A percentile compares a stretch with the other conserved stretches of the same genome.
phyloP scores from a whole-genome alignment of 345 rosid genomes.

The Melaleuca alternifolia region DNA sequence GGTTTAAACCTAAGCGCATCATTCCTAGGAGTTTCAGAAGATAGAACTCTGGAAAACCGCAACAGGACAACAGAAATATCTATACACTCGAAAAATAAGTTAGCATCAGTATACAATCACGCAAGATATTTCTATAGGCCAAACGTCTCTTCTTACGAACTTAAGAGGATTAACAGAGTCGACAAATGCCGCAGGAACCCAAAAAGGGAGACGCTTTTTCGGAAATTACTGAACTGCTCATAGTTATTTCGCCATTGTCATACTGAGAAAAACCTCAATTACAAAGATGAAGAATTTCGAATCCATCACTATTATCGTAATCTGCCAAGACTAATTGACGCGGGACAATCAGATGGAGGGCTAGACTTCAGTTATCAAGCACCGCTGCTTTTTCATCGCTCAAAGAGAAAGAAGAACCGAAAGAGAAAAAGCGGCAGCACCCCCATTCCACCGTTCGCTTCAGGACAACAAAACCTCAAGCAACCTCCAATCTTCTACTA shows the following conservation, averaged over 20 bases:
- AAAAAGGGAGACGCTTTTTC: not conserved
- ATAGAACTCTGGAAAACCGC: not conserved
- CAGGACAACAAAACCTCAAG: not conserved
- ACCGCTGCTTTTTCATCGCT: not conserved
- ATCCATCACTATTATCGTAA: not conserved
- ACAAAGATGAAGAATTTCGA: not conserved
- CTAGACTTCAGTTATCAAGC: not conserved
- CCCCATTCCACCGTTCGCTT: not conserved
- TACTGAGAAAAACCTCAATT: not conserved
- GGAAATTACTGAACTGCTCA: not conserved
- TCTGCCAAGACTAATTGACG: not conserved
- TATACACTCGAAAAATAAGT: not conserved
- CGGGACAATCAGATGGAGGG: not conserved
- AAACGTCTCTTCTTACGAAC: not conserved
- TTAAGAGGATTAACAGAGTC: not conserved
- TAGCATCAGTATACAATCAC: not conserved
- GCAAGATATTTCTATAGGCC: not conserved
- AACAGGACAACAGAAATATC: not conserved
- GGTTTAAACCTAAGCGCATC: not conserved
- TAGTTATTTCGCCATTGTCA: not conserved
- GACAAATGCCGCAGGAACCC: not conserved
- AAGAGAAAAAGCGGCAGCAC: not conserved
- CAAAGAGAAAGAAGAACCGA: not conserved
- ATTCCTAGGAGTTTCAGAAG: not conserved
- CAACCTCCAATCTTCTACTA: not conserved